Evolutionary conservation across 108 stramenopile species (phyloP).

Genomic region (Mediolabrus comicus): DNA sequence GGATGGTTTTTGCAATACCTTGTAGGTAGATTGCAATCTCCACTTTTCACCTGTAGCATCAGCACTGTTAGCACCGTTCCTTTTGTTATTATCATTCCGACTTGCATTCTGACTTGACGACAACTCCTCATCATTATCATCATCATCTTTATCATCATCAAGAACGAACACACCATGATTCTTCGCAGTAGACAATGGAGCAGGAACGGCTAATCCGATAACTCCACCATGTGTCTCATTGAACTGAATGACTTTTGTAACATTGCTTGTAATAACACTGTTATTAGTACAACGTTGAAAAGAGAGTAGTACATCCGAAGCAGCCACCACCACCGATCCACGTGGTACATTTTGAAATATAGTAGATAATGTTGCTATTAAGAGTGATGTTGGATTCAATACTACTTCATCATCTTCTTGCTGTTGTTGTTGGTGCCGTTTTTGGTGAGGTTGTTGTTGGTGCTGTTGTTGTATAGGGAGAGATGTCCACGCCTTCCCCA

Average conservation of each 20-base stretch:
- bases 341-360: slow-evolving; percentile 48
- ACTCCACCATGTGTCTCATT: slow-evolving; percentile 34
- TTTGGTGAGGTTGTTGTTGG: no score
- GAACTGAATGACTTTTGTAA: neutral
- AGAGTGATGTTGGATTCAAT: slow-evolving; percentile 55
- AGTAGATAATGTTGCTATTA: slow-evolving; percentile 43
- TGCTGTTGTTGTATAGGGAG: slow-evolving; percentile 34
- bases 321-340: slow-evolving; percentile 67
- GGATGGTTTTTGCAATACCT: slow-evolving; percentile 71
- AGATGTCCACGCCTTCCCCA: slow-evolving; percentile 83
- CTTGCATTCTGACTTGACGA: neutral
- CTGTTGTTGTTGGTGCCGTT: no score
- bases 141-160: slow-evolving; percentile 5
- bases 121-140: neutral
- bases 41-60: slow-evolving; percentile 2
- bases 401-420: no score
- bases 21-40: slow-evolving; percentile 2
- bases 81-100: neutral
- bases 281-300: slow-evolving; percentile 13
- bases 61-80: no score
- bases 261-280: no score
- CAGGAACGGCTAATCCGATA: slow-evolving; percentile 76
- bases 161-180: slow-evolving; percentile 87
- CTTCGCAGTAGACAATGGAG: slow-evolving; percentile 59
- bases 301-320: slow-evolving; percentile 62